Percentiles rank a stretch among this genome's conserved stretches.
Conservation (phyloP, 1,284 basidiomycete genomes). For the Boletus subluridellus region DNA sequence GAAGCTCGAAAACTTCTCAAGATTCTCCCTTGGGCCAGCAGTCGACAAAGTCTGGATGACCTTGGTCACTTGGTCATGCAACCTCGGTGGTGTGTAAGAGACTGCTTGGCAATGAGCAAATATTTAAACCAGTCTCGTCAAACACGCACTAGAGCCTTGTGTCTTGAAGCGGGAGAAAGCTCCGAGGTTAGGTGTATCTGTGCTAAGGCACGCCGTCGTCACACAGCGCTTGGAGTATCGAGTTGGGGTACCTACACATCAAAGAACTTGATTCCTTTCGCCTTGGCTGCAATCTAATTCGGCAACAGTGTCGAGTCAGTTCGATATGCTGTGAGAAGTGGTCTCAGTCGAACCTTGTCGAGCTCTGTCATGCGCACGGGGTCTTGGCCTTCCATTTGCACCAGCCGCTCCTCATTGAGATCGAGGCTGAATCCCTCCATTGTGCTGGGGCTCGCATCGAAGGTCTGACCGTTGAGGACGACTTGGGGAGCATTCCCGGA, state of each 20-base stretch:
- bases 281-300: constrained; percentile 66
- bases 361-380: constrained; percentile 80
- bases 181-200: constrained; percentile 66
- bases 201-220: constrained; percentile 44
- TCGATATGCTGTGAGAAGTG: background rate
- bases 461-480: constrained; percentile 26
- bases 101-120: constrained; percentile 34
- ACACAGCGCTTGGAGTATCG: constrained; percentile 1
- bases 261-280: constrained; percentile 74
- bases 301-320: background rate
- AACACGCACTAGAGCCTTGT: constrained; percentile 40
- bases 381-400: constrained; percentile 66
- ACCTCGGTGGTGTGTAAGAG: constrained; percentile 56
- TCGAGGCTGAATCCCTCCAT: constrained; percentile 53
- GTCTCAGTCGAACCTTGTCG: constrained; percentile 59
- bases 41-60: constrained; percentile 66
- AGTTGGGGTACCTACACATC: constrained; percentile 63
- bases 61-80: constrained; percentile 53
- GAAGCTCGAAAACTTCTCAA: constrained; percentile 73
- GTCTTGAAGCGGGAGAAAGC: constrained; percentile 40
- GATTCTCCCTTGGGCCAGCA: constrained; percentile 63
- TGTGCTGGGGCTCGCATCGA: constrained; percentile 19
- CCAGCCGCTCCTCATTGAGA: constrained; percentile 66
- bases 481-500: constrained; percentile 14
- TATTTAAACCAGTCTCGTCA: background rate